Conservation (phyloP, 2,329 filamentous ascomycete genomes). For the Pyrenophora teres region DNA sequence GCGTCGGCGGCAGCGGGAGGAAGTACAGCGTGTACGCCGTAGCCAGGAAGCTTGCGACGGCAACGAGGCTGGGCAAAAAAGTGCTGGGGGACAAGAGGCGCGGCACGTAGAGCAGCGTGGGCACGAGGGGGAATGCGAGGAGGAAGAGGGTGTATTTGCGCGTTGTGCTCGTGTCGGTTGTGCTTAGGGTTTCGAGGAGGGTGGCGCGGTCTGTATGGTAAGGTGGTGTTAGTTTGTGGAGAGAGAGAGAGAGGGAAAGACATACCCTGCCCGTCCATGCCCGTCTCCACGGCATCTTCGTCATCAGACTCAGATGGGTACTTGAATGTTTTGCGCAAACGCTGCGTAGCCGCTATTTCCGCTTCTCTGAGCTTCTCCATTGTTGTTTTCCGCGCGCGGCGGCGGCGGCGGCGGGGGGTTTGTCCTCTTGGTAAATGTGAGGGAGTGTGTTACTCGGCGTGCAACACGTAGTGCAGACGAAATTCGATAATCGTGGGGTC, state of each 20-base stretch:
- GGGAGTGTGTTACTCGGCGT: no score
- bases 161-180: slow-evolving; percentile 45
- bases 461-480: no score
- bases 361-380: slow-evolving; percentile 13
- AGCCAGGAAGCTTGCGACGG: slow-evolving; percentile 65
- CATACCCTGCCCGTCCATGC: slow-evolving; percentile 76
- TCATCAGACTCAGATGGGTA: slow-evolving; percentile 67
- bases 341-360: slow-evolving; percentile 52
- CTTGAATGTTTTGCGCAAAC: slow-evolving; percentile 76
- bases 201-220: slow-evolving; percentile 34
- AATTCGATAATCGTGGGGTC: no score
- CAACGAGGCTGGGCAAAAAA: slow-evolving; percentile 58
- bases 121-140: slow-evolving; percentile 63
- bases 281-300: slow-evolving; percentile 61
- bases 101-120: slow-evolving; percentile 61
- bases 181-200: slow-evolving; percentile 35
- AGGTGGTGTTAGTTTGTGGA: background rate
- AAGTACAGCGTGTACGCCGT: slow-evolving; percentile 66
- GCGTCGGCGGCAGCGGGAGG: slow-evolving; percentile 58
- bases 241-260: background rate
- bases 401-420: no score
- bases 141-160: slow-evolving; percentile 61
- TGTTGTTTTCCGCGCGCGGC: no score
- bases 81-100: slow-evolving; percentile 50
- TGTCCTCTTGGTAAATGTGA: no score